Evolutionary conservation across 768 basidiomycete species (phyloP).

Genomic region (Pulveroboletus sp.): DNA sequence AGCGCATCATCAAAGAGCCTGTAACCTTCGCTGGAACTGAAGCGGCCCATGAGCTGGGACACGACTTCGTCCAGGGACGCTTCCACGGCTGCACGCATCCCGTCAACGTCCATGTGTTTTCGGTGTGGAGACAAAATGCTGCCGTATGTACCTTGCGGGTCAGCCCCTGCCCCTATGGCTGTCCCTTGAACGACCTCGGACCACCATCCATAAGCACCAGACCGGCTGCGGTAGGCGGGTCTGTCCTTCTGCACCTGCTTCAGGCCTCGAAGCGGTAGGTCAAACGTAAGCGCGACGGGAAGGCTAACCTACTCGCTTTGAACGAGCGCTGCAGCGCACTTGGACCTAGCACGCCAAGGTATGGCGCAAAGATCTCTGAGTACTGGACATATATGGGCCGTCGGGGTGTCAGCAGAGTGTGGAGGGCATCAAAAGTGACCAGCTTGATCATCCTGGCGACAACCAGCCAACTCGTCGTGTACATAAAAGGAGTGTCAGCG

Average conservation of each 20-base stretch:
- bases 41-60: conserved; percentile 54
- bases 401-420: conserved; percentile 70
- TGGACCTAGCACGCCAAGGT: conserved; percentile 57
- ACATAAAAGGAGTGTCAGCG: background rate
- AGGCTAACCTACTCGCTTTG: conserved; percentile 41
- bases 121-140: conserved; percentile 11
- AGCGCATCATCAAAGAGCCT: conserved; percentile 49
- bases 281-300: background rate
- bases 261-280: conserved; percentile 33
- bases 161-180: conserved; percentile 70
- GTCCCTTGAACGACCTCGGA: conserved; percentile 69
- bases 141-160: conserved; percentile 42
- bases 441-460: conserved; percentile 42
- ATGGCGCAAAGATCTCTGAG: conserved; percentile 60
- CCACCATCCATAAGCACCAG: conserved; percentile 66
- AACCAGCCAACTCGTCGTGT: too few relatives aligned
- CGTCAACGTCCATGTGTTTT: conserved; percentile 10
- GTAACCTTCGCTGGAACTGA: conserved; percentile 71
- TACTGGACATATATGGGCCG: conserved; percentile 60
- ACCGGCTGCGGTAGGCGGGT: conserved; percentile 46
- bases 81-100: conserved; percentile 45
- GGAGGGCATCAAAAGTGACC: conserved; percentile 75
- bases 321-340: conserved; percentile 52
- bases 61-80: conserved; percentile 52
- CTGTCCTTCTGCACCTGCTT: conserved; percentile 51